phyloP scores from a whole-genome alignment of 805 yeast species.

The Wickerhamiella dianesei region DNA sequence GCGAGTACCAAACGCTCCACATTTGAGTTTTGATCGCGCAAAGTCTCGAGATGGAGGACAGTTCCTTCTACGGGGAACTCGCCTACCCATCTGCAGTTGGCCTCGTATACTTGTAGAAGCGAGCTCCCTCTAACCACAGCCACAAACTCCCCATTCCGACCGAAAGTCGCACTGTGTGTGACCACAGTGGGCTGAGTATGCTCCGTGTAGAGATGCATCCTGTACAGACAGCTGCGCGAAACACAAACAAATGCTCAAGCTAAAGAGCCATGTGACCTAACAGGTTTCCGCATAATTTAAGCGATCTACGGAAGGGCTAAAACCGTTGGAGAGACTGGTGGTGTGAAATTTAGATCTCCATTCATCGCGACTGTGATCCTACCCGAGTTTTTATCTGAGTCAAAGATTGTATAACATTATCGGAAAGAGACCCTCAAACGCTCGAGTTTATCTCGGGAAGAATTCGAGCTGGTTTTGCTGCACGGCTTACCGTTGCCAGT shows the following conservation, averaged over 20 bases:
- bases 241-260: no score
- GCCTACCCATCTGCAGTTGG: slow-evolving; percentile 30
- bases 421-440: no score
- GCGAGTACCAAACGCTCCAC: slow-evolving; percentile 52
- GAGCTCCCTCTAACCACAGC: slow-evolving; percentile 54
- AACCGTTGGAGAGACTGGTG: no score
- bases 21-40: slow-evolving; percentile 18
- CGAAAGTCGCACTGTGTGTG: slow-evolving; percentile 39
- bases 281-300: no score
- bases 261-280: no score
- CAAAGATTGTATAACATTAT: background rate
- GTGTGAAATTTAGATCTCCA: no score
- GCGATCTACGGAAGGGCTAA: no score
- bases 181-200: slow-evolving; percentile 65
- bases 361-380: no score
- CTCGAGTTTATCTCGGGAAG: no score
- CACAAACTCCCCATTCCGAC: slow-evolving; percentile 29
- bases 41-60: slow-evolving; percentile 41
- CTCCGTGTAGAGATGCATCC: slow-evolving; percentile 74
- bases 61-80: slow-evolving; percentile 64
- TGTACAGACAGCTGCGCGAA: background rate
- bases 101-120: slow-evolving; percentile 41
- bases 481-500: background rate
- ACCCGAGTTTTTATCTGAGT: background rate
- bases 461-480: background rate